Conservation (phyloP, 768 basidiomycete species). For the Hypholoma sublateritium region DNA sequence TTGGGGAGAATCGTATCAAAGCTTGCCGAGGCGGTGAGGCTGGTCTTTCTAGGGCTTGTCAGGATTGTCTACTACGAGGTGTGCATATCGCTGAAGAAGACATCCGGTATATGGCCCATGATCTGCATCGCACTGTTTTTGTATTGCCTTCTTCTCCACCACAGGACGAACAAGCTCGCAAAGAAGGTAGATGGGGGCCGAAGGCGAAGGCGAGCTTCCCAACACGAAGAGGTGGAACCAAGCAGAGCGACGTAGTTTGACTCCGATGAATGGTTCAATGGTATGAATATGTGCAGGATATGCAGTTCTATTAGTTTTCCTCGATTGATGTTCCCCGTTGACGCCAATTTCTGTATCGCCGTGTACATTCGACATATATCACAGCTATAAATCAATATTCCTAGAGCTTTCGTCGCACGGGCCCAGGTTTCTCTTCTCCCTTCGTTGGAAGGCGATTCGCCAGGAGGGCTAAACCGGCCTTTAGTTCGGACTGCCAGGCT, state of each 20-base stretch:
- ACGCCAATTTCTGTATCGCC: too few species aligned
- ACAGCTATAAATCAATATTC: not conserved
- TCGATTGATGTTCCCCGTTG: too few species aligned
- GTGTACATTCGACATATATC: too few species aligned
- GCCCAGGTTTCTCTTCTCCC: not conserved
- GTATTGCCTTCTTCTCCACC: not conserved
- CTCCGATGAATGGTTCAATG: not conserved
- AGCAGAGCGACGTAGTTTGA: not conserved
- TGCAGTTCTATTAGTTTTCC: too few species aligned
- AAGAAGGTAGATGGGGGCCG: not conserved
- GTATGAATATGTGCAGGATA: too few species aligned
- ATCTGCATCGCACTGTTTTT: not conserved
- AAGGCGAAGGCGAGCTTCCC: not conserved
- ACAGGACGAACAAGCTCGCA: not conserved
- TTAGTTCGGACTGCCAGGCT: constrained; percentile 12
- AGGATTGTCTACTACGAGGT: not conserved
- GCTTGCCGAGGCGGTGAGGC: not conserved
- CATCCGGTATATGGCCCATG: not conserved
- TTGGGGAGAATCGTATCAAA: not conserved
- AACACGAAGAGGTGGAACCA: not conserved
- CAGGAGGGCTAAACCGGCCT: constrained; percentile 3
- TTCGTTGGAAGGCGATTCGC: not conserved
- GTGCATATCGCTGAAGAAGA: not conserved
- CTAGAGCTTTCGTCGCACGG: not conserved
- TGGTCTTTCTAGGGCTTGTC: not conserved